Evolutionary conservation across 140 eudicot genomes (phyloP), one percentile per base, ranked within the genome.

Genomic region (Anethum foeniculum): DNA sequence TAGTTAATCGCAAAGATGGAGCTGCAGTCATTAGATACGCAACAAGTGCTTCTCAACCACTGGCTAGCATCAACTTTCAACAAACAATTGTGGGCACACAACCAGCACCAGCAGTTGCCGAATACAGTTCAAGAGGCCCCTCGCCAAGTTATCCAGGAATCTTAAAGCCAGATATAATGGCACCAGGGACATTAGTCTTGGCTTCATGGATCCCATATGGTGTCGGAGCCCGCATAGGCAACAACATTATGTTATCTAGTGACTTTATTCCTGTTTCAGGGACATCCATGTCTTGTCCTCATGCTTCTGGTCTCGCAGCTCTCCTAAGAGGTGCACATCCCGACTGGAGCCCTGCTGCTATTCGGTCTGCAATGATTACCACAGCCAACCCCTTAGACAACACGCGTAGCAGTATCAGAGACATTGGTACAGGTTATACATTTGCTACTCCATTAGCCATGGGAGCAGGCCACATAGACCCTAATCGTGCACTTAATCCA

Each of bases 231-330:
- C 3, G 0, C 4, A 80, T 88, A 30, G 87, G 86, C 3, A 6
- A 11, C 1, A 51, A 51, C 13, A 46, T 87, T 2, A 1, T 2
- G 6, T 39, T 88, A 23, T 56, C 83, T 3, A 81, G 82, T n/a
- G 86, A 88, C 36, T 85, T 47, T 30, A 73, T 6, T 19, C 19
- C 49, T 1, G 39, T 79, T 14, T 88, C 91, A 8, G 89, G 91
- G 16, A 88, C 91, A 28, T 88, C 91, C 6, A 88, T 88, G 91
- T 62, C 91, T 1, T 88, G 91, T 43, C 91, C 91, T 3, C 91
- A 86, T 34, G 86, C 86, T 1, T 60, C 91, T 2, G 91, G 91
- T 1, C 77, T 88, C 13, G 89, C 88, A 2, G 89, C 89, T 5
- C 89, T 88, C 13, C 83, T 88, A 0, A 86, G 68, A 81, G 88